Percentiles rank a stretch among this genome's conserved stretches.
Conservation (phyloP, 768 basidiomycete genomes). For the Macrolepiota fuliginosa region DNA sequence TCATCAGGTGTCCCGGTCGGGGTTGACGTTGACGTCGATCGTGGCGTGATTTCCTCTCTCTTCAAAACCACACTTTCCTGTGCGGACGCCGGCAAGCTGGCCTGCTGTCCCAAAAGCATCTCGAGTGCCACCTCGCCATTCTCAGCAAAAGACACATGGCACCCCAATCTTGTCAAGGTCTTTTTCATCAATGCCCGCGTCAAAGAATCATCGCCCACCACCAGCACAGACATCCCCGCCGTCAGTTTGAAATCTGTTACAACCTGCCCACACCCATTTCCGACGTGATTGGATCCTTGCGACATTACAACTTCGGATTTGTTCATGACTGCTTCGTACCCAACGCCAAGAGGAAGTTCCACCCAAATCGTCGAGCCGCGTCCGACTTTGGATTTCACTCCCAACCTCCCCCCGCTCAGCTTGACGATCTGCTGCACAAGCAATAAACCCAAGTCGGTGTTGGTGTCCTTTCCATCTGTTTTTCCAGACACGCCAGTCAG, state of each 20-base stretch:
- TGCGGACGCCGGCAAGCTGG: constrained; percentile 24
- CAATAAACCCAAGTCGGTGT: constrained; percentile 77
- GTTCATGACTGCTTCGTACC: constrained; percentile 41
- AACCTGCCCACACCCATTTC: not conserved
- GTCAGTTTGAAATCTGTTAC: constrained; percentile 40
- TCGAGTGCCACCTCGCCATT: constrained; percentile 80
- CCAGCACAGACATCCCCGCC: constrained; percentile 57
- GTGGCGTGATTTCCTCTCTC: constrained; percentile 17
- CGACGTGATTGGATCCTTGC: constrained; percentile 1
- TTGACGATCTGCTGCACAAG: constrained; percentile 79
- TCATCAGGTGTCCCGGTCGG: constrained; percentile 23
- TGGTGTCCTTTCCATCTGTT: constrained; percentile 62
- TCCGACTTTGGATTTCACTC: constrained; percentile 55
- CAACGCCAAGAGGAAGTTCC: constrained; percentile 75
- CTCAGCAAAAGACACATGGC: constrained; percentile 75
- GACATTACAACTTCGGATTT: constrained; percentile 9
- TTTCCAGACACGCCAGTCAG: not conserved
- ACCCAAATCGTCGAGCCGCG: constrained; percentile 90
- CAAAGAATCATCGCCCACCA: constrained; percentile 81
- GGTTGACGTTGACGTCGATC: constrained; percentile 13
- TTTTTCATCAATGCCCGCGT: constrained; percentile 82
- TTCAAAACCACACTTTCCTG: constrained; percentile 38
- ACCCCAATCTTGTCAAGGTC: constrained; percentile 75
- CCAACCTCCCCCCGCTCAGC: constrained; percentile 69
- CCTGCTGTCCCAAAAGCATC: constrained; percentile 52